phyloP scores from a whole-genome alignment of 164 flowering plant species.

The Vitis amurensis region DNA sequence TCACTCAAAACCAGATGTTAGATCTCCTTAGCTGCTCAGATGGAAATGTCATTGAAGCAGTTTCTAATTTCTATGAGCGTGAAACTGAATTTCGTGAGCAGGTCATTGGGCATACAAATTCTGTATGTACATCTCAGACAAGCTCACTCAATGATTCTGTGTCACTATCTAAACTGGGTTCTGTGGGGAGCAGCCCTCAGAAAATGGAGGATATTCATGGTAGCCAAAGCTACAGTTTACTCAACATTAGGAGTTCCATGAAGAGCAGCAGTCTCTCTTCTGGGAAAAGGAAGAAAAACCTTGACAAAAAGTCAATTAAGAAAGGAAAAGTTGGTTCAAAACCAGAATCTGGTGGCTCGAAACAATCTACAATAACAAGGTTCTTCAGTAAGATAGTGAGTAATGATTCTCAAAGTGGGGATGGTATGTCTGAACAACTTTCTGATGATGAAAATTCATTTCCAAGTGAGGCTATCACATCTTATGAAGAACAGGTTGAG shows the following conservation, averaged over 20 bases:
- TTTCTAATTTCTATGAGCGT: constrained; percentile 77
- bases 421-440: constrained; percentile 14
- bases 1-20: constrained; percentile 56
- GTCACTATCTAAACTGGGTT: constrained; percentile 16
- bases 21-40: constrained; percentile 50
- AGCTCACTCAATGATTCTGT: constrained; percentile 16
- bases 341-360: constrained; percentile 41
- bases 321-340: constrained; percentile 37
- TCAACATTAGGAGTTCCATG: constrained; percentile 18
- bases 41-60: constrained; percentile 67
- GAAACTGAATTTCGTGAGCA: constrained; percentile 78
- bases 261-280: constrained; percentile 42
- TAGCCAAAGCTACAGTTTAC: constrained; percentile 27
- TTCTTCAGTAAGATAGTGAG: constrained; percentile 57
- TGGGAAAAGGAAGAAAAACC: constrained; percentile 46
- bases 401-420: constrained; percentile 21
- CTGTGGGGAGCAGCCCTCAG: constrained; percentile 4
- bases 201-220: constrained; percentile 10
- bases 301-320: constrained; percentile 45
- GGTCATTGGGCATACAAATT: constrained; percentile 20
- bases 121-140: constrained; percentile 25
- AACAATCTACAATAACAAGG: constrained; percentile 73
- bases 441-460: constrained; percentile 17
- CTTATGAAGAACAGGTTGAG: constrained; percentile 42
- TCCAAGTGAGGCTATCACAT: constrained; percentile 20